These are phyloP conservation scores for Hypoxylon sp. DNA, from an alignment of 2,329 filamentous ascomycete genomes.

Conservation along the genomic window DNA sequence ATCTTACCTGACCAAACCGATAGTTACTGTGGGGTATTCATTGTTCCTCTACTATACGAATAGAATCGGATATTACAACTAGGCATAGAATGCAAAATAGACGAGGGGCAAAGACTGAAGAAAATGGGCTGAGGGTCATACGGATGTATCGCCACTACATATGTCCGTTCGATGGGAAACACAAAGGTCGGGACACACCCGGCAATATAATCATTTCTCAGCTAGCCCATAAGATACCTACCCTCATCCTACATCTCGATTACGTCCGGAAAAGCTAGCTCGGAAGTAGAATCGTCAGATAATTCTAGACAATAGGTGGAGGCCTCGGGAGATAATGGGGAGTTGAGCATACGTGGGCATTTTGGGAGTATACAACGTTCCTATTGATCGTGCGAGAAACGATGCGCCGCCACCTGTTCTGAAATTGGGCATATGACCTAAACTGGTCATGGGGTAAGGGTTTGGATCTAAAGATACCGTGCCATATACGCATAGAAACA, in stretches of 20 bases:
- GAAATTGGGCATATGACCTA: no score
- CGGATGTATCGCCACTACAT: constrained; percentile 5
- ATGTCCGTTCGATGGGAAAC: not conserved
- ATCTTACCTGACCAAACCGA: not conserved
- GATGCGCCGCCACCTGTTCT: no score
- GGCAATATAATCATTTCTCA: not conserved
- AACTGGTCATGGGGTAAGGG: constrained; percentile 4
- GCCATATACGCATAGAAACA: no score
- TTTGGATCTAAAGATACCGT: no score
- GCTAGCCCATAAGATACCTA: not conserved
- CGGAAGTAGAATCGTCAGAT: not conserved
- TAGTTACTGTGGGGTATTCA: not conserved
- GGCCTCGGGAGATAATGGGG: not conserved
- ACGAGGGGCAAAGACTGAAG: constrained; percentile 7
- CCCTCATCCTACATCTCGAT: not conserved
- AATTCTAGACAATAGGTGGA: not conserved
- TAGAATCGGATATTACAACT: not conserved
- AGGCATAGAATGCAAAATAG: not conserved
- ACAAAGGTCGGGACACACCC: not conserved
- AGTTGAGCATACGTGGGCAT: not conserved
- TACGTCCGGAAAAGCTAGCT: not conserved
- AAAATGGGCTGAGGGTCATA: not conserved
- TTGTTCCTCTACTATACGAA: not conserved
- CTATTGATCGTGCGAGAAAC: no score
- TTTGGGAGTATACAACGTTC: not conserved